Percentiles rank a stretch among this genome's conserved stretches.
Conservation (phyloP, 2,329 filamentous ascomycete genomes). For the Kalmusia sp. region DNA sequence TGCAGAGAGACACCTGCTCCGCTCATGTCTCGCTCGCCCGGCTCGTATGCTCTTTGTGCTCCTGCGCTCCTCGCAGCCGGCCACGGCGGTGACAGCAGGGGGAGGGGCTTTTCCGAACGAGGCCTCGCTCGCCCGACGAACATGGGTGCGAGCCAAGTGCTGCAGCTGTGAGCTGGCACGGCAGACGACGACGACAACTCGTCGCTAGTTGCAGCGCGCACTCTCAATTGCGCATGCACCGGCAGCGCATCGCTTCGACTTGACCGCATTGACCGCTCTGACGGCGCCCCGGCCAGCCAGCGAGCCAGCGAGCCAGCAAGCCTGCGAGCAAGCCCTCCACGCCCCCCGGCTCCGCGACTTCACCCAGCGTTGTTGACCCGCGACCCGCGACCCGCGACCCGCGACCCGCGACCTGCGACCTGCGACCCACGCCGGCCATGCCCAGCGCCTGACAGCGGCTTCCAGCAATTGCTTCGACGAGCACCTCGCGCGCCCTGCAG, state of each 20-base stretch:
- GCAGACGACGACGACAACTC: slow-evolving; percentile 1
- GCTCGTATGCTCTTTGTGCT: neutral
- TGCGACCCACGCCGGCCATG: slow-evolving; percentile 9
- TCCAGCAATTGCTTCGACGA: slow-evolving; percentile 10
- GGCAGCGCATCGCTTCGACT: neutral
- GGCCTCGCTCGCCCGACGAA: slow-evolving; percentile 8
- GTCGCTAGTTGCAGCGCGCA: slow-evolving; percentile 7
- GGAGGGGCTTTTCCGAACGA: slow-evolving; percentile 1
- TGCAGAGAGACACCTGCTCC: neutral
- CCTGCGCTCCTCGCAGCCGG: neutral
- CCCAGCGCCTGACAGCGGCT: slow-evolving; percentile 5
- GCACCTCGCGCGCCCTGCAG: slow-evolving; percentile 5
- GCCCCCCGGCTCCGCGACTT: neutral
- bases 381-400: slow-evolving; percentile 1
- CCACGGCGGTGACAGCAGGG: too few relatives aligned
- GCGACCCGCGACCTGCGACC: neutral
- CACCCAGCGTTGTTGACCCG: neutral
- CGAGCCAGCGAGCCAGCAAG: too few relatives aligned
- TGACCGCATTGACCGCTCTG: neutral
- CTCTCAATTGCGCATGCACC: slow-evolving; percentile 8
- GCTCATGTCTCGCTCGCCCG: neutral
- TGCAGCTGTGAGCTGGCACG: slow-evolving; percentile 5
- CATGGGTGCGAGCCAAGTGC: slow-evolving; percentile 8
- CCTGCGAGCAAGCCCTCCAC: too few relatives aligned
- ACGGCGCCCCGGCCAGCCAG: neutral